A percentile compares a stretch with the other conserved stretches of the same genome.
phyloP scores from a whole-genome alignment of 1,284 basidiomycete species.

The Trichosporon sp. region DNA sequence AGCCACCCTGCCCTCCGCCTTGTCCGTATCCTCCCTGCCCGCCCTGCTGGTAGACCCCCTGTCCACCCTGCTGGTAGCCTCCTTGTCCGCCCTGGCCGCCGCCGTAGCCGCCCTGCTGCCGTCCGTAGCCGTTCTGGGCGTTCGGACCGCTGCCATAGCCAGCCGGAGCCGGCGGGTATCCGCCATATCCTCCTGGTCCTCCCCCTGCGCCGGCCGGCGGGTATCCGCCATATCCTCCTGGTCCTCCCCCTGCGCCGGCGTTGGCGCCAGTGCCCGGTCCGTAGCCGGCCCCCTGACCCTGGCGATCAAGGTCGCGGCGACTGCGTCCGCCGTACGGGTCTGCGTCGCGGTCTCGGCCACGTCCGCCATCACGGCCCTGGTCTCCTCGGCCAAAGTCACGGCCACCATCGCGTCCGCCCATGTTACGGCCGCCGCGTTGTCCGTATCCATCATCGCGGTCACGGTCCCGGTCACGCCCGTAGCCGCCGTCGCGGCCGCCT shows the following conservation, averaged over 20 bases:
- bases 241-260: slow-evolving; percentile 19
- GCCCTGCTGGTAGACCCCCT: not conserved
- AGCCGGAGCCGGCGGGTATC: slow-evolving; percentile 5
- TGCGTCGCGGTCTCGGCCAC: not conserved
- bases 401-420: slow-evolving; percentile 1
- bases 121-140: slow-evolving; percentile 9
- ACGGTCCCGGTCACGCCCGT: not conserved
- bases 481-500: slow-evolving; percentile 15
- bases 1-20: slow-evolving; percentile 5
- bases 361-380: slow-evolving; percentile 25
- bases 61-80: not conserved
- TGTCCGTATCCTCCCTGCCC: not conserved
- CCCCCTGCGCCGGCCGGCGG: slow-evolving; percentile 3
- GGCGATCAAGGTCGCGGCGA: not conserved
- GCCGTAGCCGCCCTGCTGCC: slow-evolving; percentile 7
- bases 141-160: slow-evolving; percentile 5
- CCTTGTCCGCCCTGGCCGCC: slow-evolving; percentile 1
- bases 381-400: slow-evolving; percentile 15
- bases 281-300: not conserved
- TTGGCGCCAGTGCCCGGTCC: not conserved
- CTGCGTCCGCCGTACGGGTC: not conserved
- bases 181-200: slow-evolving; percentile 19
- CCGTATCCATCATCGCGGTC: not conserved
- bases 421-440: not conserved
- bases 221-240: not conserved